phyloP scores from a whole-genome alignment of 192 early-diverging fungal species.

The Coemansia furcata region DNA sequence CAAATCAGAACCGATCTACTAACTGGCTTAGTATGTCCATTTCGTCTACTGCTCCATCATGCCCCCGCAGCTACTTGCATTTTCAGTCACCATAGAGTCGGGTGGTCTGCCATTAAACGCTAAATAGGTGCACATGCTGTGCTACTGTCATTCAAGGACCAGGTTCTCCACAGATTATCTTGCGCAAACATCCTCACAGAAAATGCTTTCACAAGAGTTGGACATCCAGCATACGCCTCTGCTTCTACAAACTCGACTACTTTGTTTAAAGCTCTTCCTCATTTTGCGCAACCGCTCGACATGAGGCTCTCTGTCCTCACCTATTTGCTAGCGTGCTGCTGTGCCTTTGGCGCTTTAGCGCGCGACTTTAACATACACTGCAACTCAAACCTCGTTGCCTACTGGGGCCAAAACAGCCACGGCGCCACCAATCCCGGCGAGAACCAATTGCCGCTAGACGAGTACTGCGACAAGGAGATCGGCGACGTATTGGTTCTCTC shows the following conservation, averaged over 20 bases:
- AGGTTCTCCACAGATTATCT: not conserved
- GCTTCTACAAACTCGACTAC: not conserved
- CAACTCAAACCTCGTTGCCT: slow-evolving; percentile 57
- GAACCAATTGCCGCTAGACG: slow-evolving; percentile 53
- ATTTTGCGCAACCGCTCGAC: not conserved
- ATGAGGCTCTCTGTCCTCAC: slow-evolving; percentile 23
- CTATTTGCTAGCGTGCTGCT: slow-evolving; percentile 14
- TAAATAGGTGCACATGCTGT: not conserved
- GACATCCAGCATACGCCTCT: not conserved
- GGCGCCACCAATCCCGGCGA: slow-evolving; percentile 49
- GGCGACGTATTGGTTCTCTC: slow-evolving; percentile 59
- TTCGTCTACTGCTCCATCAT: not conserved
- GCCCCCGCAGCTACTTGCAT: slow-evolving; percentile 9
- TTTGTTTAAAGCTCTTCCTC: not conserved
- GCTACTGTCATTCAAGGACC: slow-evolving; percentile 4
- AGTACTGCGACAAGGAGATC: slow-evolving; percentile 58
- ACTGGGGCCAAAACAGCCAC: slow-evolving; percentile 63
- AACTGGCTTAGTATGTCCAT: not conserved
- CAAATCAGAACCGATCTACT: not conserved
- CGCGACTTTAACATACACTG: slow-evolving; percentile 52
- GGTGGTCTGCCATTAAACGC: not conserved
- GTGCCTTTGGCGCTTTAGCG: slow-evolving; percentile 7
- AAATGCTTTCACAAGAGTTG: not conserved
- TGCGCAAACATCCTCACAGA: not conserved
- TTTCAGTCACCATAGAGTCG: not conserved